Base-by-base conservation (phyloP, 345 rosid genomes). In the Draba incana region DNA sequence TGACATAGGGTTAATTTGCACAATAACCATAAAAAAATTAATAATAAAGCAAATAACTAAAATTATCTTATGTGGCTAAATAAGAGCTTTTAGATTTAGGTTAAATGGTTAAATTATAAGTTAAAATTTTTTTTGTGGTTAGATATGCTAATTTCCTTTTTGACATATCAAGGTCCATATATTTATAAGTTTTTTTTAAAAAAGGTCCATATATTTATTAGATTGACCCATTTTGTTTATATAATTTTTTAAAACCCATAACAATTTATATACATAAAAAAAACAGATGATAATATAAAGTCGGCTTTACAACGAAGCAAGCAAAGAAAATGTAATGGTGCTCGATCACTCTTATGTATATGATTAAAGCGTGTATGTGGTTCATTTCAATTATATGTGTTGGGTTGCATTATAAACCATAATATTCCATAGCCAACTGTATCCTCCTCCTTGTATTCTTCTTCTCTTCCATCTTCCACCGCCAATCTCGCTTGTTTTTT, bases 371-470 rank as follows among this genome's bases (percentile, higher is more conserved):
- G 72, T 58, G 67, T 72, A 66, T 58, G 54, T 59, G 78, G 69
- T 61, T 62, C 74, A 62, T 68, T 48, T 68, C 46, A 43, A 75
- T 75, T 69, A 75, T 69, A 30, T 46, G 75, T 75, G 41, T 56
- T 73, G 68, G 78, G 78, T 75, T 71, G 66, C 27, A 53, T 47
- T 73, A 75, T 75, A 57, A 72, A 59, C 82, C 80, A 80, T 54
- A 66, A 82, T 79, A 81, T 84, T 78, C 85, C 90, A 80, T 67
- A 41, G 72, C 84, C 92, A 86, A 82, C 92, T 80, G 90, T 81
- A 64, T 72, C 70, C 73, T 62, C 30, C 57, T 58, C 47, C 31
- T 75, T 64, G 37, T 53, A 57, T 51, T 52, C 76, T 20, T 57
- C 61, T 15, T 50, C 64, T 63, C 42, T 14, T 47, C 15, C 20